Evolutionary conservation across 805 yeast genomes (phyloP).

Genomic region (Kluyveromyces nonfermentans): DNA sequence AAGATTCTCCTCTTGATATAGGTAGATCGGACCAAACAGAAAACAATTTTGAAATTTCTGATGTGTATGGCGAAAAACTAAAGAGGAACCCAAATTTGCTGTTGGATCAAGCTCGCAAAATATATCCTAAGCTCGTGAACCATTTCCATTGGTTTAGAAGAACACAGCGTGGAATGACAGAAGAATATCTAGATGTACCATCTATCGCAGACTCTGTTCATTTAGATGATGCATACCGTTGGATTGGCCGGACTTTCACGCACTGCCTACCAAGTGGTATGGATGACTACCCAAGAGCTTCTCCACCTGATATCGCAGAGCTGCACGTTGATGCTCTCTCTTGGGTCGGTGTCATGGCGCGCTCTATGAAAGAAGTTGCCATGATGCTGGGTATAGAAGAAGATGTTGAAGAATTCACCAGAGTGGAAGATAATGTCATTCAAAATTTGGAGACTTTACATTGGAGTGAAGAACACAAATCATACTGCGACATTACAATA

Average conservation of each 20-base stretch:
- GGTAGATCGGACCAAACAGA: slow-evolving; percentile 17
- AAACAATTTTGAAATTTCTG: slow-evolving; percentile 32
- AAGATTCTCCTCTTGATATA: slow-evolving; percentile 10
- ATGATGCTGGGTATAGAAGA: slow-evolving; percentile 45
- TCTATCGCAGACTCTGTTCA: slow-evolving; percentile 33
- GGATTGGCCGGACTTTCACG: slow-evolving; percentile 84
- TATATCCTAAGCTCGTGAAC: slow-evolving; percentile 66
- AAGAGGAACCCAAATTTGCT: slow-evolving; percentile 51
- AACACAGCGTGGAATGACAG: slow-evolving; percentile 68
- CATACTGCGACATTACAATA: slow-evolving; percentile 78
- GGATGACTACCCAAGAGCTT: slow-evolving; percentile 90
- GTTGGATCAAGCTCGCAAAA: slow-evolving; percentile 44
- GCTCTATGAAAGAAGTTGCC: slow-evolving; percentile 70
- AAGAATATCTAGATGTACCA: slow-evolving; percentile 41
- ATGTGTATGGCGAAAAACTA: slow-evolving; percentile 28
- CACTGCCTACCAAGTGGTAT: slow-evolving; percentile 90
- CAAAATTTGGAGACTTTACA: slow-evolving; percentile 63
- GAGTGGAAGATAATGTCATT: slow-evolving; percentile 47
- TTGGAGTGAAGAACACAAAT: slow-evolving; percentile 59
- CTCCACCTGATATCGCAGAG: slow-evolving; percentile 77
- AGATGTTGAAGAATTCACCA: slow-evolving; percentile 46
- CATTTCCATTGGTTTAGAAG: slow-evolving; percentile 82
- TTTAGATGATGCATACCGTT: slow-evolving; percentile 62
- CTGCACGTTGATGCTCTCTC: slow-evolving; percentile 80
- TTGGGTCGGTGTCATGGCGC: slow-evolving; percentile 92